These are phyloP conservation scores for Aspergillus caelatus DNA, from an alignment of 2,329 filamentous ascomycete species.

Conservation along the genomic window DNA sequence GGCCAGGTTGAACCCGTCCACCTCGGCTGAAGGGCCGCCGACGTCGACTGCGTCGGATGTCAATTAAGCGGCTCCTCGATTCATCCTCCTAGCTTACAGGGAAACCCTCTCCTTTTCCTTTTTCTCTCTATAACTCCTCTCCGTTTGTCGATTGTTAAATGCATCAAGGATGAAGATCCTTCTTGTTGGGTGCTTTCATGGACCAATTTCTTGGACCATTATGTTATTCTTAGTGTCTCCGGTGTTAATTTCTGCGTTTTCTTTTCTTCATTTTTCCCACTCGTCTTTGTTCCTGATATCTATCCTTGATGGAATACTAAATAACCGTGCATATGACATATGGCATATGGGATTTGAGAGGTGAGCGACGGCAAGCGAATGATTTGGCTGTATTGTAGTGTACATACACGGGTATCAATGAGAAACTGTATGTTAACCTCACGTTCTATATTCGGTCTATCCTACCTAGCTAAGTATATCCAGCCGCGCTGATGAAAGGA, in stretches of 20 bases:
- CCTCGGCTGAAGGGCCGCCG: constrained; percentile 23
- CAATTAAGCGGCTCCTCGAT: constrained; percentile 8
- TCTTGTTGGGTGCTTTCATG: neutral
- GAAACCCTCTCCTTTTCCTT: neutral
- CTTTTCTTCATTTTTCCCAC: constrained; percentile 8
- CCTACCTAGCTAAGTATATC: no score
- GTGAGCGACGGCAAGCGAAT: constrained; percentile 8
- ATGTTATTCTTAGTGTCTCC: neutral
- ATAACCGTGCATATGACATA: constrained; percentile 13
- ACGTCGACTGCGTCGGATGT: constrained; percentile 25
- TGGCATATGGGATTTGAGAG: constrained; percentile 9
- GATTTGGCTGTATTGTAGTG: constrained; percentile 21
- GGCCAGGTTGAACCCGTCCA: constrained; percentile 30
- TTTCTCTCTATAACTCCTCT: constrained; percentile 1
- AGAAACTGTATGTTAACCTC: constrained; percentile 7
- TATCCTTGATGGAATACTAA: constrained; percentile 7
- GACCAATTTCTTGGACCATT: neutral
- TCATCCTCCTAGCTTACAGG: neutral
- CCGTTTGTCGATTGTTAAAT: constrained; percentile 1
- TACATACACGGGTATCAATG: constrained; percentile 19
- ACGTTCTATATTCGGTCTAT: neutral
- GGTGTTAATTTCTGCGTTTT: constrained; percentile 7
- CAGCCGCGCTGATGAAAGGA: no score
- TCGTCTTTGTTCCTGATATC: constrained; percentile 10
- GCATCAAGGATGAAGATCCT: neutral